Evolutionary conservation across 169 alveolate species (phyloP), one percentile per base, ranked within the genome.

Genomic region (Hammondia hammondi): DNA sequence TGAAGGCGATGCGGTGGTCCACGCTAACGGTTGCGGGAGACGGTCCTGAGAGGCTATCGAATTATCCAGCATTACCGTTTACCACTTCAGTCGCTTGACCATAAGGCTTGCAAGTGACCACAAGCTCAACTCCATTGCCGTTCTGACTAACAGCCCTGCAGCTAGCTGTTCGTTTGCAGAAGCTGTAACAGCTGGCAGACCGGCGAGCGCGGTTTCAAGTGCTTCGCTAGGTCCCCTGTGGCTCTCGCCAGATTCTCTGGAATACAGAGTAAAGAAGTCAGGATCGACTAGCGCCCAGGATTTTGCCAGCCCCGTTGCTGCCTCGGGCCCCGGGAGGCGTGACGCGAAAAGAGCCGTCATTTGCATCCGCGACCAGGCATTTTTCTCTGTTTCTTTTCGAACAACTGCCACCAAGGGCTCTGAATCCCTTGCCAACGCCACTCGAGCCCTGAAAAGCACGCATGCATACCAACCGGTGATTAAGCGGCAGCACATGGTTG

Each of bases 201-300:
- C 70, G 4, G 90, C 90, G 57, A 48, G 61, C 0, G 32, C 90
- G 57, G 57, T 43, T 35, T 82, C 90, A 19, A 82, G 37, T 24
- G 32, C 35, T 19, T 35, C 90, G 14, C 29, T 71, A n/a, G 48
- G 48, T 32, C 21, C 12, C 87, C 32, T 3, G 19, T n/a, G 48
- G 32, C 0, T 2, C 48, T 39, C 87, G 19, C 3, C 39, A 19
- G 48, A 24, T 12, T 7, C 46, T 32, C 27, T 77, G 10, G 90
- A 43, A 48, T 12, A 46, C 6, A 46, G n/a, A 5, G 90, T 21
- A 17, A 82, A 35, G 43, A 82, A 82, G 39, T 35, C 43, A 6
- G 90, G 57, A 46, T 82, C 90, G 43, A 82, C 57, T 45, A 82
- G 90, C 39, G 70, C 32, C 90, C 90, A 82, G 45, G 90, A 45